These are phyloP conservation scores for Naganishia randhawae DNA, from an alignment of 768 basidiomycete genomes.

Conservation along the genomic window DNA sequence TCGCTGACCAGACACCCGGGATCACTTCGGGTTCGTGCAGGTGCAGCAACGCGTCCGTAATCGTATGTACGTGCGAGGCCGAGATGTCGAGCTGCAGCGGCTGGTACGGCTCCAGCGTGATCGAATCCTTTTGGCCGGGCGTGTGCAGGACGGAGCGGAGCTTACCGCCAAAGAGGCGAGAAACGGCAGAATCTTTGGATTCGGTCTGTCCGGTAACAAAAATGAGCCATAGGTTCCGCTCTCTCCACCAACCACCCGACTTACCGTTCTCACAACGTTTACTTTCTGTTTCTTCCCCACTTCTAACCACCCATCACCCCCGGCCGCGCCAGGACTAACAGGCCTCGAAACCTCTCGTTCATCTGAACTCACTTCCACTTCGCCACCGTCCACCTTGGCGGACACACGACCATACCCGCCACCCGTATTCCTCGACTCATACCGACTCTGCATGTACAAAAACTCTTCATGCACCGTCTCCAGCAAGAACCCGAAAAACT, in stretches of 20 bases:
- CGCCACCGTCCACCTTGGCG: constrained; percentile 50
- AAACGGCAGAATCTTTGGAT: constrained; percentile 77
- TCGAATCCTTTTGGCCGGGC: constrained; percentile 74
- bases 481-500: constrained; percentile 95
- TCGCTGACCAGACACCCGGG: constrained; percentile 62
- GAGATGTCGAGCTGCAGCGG: constrained; percentile 82
- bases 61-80: constrained; percentile 69
- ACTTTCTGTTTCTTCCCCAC: constrained; percentile 83
- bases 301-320: constrained; percentile 81
- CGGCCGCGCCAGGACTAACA: constrained; percentile 45
- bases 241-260: constrained; percentile 43
- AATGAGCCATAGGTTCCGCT: neutral
- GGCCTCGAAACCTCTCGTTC: constrained; percentile 45
- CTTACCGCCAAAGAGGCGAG: constrained; percentile 87
- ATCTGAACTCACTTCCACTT: constrained; percentile 24
- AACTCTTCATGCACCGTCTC: constrained; percentile 93
- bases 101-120: constrained; percentile 87
- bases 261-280: constrained; percentile 72
- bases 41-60: constrained; percentile 75
- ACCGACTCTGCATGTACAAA: constrained; percentile 60
- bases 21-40: constrained; percentile 77
- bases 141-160: constrained; percentile 77
- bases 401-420: constrained; percentile 42
- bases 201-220: constrained; percentile 58
- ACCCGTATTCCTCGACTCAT: constrained; percentile 26